Evolutionary conservation across 73 alveolate genomes (phyloP), one percentile per base, ranked within the genome.

Genomic region (Paramecium octaurelia): DNA sequence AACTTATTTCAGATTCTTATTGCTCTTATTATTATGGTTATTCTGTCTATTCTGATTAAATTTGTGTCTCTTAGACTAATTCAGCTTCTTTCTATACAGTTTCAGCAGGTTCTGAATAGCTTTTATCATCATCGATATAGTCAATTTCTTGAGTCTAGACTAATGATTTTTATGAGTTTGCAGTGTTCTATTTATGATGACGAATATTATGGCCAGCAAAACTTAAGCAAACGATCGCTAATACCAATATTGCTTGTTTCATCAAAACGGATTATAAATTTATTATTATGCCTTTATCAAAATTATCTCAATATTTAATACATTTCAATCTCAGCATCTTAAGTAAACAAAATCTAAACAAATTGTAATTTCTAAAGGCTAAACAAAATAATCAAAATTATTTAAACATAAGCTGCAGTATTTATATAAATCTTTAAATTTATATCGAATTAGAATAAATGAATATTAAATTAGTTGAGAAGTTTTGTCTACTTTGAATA

Each of bases 231-330:
- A 73, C 4, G 35, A 73, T 36, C 38, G 87, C 59, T 35, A 73
- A 73, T 14, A 73, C 31, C 46, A 73, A 20, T 20, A 73, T 8
- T 40, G 46, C 34, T 34, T 73, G 35, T 73, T 38, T 73, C 87
- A 73, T 73, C 59, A 73, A 73, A 73, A 73, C 87, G 87, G 87
- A 73, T 73, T 73, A 73, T 73, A 73, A 8, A 73, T 34, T 12
- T 73, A 73, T 73, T 73, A 73, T 35, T 73, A 64, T 11, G 5
- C 48, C 34, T 54, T 7, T 54, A 54, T 18, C 31, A 8, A 54
- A 54, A 54, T 18, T 18, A 18, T 54, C 34, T n/a, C 11, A 54
- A 18, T 18, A 54, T 54, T 7, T 16, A 54, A 54, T 18, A 54
- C 9, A 16, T 50, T 16, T 16, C 2, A n/a, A 54, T 5, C 34